Base-by-base conservation (phyloP, 257 asterid species). In the Salvia miltiorrhiza region DNA sequence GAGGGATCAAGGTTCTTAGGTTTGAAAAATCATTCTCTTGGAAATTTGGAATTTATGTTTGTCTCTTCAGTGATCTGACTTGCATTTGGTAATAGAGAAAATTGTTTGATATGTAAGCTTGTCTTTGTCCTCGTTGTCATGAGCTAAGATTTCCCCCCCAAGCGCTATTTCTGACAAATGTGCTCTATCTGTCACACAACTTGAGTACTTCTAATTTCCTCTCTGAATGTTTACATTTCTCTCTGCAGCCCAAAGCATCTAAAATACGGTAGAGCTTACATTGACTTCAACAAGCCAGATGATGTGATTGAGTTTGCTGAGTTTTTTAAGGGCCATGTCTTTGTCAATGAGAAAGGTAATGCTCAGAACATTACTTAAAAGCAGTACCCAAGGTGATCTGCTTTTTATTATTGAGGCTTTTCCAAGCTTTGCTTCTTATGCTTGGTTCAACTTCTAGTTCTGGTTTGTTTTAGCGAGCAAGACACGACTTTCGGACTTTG, bases 271-370 rank as follows among this genome's bases (percentile, higher is more conserved):
- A 87, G 95, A 85, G 96, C 97, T 45, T 87, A 86, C 79, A 79
- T 91, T 39, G 89, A 87, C 79, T 89, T 94, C 60, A 83, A 86
- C 76, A 81, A 59, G 73, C 85, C 91, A 14, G 97, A 86, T 43
- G 99, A 94, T 75, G 98, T 91, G 73, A 67, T 94, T 68, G 98
- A 91, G 82, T 91, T 94, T 64, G 96, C 98, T 1, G 98, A 88
- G 81, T 89, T 86, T 74, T 94, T 91, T 72, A 87, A 84, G 67
- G 97, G 92, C 63, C 99, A 94, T 71, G 88, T 89, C 63, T 94
- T 94, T 78, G 99, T 94, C 75, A 94, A 89, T 20, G 99, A 91
- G 81, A 94, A 89, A 82, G 99, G 99, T 94, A 84, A 69, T 54
- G 35, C 66, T 48, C 69, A 16, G 45, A 44, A 35, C 47, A 49